Percentiles rank a stretch among this genome's conserved stretches.
Evolutionary conservation across 768 basidiomycete species (phyloP).

Genomic region (Leccinum sublutescens): DNA sequence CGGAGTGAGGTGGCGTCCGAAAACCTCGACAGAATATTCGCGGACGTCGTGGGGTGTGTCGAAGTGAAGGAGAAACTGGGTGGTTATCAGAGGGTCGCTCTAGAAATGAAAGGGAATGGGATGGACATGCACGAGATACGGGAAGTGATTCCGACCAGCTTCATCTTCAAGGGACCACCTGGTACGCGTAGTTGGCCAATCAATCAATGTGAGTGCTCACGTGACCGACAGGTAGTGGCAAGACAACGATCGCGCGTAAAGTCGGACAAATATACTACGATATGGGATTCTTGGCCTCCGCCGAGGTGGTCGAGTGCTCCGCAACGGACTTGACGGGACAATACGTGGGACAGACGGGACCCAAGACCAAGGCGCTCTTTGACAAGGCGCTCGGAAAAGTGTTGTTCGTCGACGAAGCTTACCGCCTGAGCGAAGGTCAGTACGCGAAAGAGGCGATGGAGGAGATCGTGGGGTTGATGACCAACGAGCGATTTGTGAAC

Average conservation of each 20-base stretch:
- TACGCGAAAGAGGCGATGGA: neutral
- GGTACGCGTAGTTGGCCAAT: neutral
- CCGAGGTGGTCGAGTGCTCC: neutral
- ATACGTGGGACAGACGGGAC: neutral
- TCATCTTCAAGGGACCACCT: neutral
- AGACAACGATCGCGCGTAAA: neutral
- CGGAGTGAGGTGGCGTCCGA: neutral
- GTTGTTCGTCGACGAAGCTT: neutral
- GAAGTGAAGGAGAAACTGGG: neutral
- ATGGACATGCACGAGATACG: neutral
- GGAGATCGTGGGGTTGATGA: neutral
- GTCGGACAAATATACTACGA: neutral
- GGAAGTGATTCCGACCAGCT: neutral
- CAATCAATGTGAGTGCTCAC: neutral
- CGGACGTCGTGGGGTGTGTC: neutral
- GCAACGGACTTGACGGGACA: neutral
- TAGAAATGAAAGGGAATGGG: neutral
- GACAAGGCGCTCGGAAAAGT: neutral
- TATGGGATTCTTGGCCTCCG: neutral
- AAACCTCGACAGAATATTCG: neutral
- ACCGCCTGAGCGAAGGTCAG: neutral
- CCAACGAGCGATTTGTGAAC: neutral
- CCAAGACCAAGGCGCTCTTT: neutral
- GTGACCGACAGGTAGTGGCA: neutral
- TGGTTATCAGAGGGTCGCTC: neutral